These are phyloP conservation scores for Ustilago nuda DNA, from an alignment of 1,284 basidiomycete genomes.

Conservation along the genomic window DNA sequence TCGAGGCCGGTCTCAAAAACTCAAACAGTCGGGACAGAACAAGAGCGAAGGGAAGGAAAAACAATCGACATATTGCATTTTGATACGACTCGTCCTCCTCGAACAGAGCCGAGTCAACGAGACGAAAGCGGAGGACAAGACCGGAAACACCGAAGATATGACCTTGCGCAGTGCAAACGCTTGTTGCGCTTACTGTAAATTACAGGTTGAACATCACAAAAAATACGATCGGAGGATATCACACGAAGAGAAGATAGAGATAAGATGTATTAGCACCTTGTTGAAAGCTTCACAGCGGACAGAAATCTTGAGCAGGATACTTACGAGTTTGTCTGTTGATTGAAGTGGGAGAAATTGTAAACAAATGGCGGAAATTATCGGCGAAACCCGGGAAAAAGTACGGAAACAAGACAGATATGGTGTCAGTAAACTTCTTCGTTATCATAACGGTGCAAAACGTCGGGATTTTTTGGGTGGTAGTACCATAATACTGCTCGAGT, in stretches of 20 bases:
- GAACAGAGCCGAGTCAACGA: neutral
- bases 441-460: neutral
- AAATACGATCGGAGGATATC: too few relatives aligned
- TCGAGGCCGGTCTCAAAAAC: neutral
- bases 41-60: neutral
- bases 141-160: neutral
- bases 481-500: slow-evolving; percentile 58
- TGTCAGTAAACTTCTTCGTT: neutral
- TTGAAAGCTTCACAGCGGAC: neutral
- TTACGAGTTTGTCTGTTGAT: slow-evolving; percentile 2
- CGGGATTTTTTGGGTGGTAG: neutral
- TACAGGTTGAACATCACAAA: neutral
- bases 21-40: neutral
- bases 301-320: neutral
- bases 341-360: slow-evolving; percentile 4
- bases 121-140: neutral
- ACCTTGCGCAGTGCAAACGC: slow-evolving; percentile 1
- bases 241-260: neutral
- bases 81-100: slow-evolving; percentile 4
- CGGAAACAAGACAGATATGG: neutral
- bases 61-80: slow-evolving; percentile 4
- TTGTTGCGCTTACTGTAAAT: neutral
- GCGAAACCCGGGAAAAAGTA: neutral
- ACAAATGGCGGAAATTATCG: neutral
- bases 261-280: neutral